phyloP scores from a whole-genome alignment of 371 early-diverging fungal genomes.

The Rhizomucor pusillus region DNA sequence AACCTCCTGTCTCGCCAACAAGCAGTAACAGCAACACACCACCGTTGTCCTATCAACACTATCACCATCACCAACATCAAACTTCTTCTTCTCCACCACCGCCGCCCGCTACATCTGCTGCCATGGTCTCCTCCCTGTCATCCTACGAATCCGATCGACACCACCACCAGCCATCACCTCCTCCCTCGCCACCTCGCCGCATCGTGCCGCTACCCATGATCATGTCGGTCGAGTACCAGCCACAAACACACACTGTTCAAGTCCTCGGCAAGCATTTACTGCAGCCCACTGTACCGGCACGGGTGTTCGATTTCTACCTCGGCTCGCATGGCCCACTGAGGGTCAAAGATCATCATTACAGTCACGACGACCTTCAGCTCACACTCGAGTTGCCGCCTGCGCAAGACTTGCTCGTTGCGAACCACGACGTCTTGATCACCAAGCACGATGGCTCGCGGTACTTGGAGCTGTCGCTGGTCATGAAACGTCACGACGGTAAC shows the following conservation, averaged over 20 bases:
- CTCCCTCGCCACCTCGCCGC: conserved; percentile 36
- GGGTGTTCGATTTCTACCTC: conserved; percentile 36
- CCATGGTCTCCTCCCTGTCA: background rate
- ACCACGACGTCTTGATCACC: conserved; percentile 28
- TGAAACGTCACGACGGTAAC: conserved; percentile 39
- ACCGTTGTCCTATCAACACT: background rate
- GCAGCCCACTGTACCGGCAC: conserved; percentile 16
- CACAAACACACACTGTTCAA: conserved; percentile 21
- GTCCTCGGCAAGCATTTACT: conserved; percentile 31
- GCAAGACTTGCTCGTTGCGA: conserved; percentile 26
- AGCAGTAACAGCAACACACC: background rate
- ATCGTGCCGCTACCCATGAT: conserved; percentile 43
- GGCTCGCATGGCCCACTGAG: conserved; percentile 39
- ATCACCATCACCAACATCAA: background rate
- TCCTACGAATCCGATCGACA: background rate
- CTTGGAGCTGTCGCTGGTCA: conserved; percentile 33
- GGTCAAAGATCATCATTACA: conserved; percentile 6
- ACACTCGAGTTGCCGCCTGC: conserved; percentile 23
- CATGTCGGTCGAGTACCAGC: conserved; percentile 19
- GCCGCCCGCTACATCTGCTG: background rate
- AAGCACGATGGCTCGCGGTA: conserved; percentile 31
- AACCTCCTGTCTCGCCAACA: background rate
- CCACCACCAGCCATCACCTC: conserved; percentile 19
- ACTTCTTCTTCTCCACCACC: background rate
- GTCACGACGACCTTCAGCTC: conserved; percentile 4